A percentile compares a stretch with the other conserved stretches of the same genome.
These are phyloP conservation scores for Rutstroemia sp. DNA, from an alignment of 2,329 filamentous ascomycete species.

Conservation along the genomic window DNA sequence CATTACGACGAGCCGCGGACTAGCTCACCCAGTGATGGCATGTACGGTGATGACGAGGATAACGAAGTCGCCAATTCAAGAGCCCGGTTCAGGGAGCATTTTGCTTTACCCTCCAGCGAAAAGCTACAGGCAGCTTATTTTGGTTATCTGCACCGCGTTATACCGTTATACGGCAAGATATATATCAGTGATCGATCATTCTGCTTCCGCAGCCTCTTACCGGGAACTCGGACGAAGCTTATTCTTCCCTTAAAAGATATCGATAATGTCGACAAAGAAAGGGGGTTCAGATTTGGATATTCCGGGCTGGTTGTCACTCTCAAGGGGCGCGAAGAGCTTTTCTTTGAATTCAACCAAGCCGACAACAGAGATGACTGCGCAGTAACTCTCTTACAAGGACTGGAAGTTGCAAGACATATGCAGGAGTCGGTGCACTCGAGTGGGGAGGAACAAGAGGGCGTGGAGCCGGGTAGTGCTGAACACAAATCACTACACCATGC, in stretches of 20 bases:
- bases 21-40: slow-evolving; percentile 46
- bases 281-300: slow-evolving; percentile 87
- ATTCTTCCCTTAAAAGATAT: slow-evolving; percentile 87
- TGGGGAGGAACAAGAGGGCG: slow-evolving; percentile 61
- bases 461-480: slow-evolving; percentile 71
- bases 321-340: slow-evolving; percentile 87
- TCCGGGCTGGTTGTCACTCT: slow-evolving; percentile 89
- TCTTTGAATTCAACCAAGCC: slow-evolving; percentile 80
- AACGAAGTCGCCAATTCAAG: slow-evolving; percentile 58
- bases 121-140: slow-evolving; percentile 85
- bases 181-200: slow-evolving; percentile 85
- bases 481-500: slow-evolving; percentile 74
- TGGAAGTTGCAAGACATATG: slow-evolving; percentile 66
- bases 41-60: slow-evolving; percentile 48
- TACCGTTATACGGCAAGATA: slow-evolving; percentile 92
- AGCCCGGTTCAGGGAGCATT: slow-evolving; percentile 82
- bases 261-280: slow-evolving; percentile 90
- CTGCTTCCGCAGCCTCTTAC: slow-evolving; percentile 87
- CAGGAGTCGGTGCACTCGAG: slow-evolving; percentile 61
- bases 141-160: slow-evolving; percentile 79
- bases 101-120: slow-evolving; percentile 78
- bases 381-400: slow-evolving; percentile 67
- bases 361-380: slow-evolving; percentile 84
- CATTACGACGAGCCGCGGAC: slow-evolving; percentile 67
- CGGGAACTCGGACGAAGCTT: slow-evolving; percentile 84